Percentiles rank a stretch among this genome's conserved stretches.
These are phyloP conservation scores for Epichloe sylvatica DNA, from an alignment of 2,329 filamentous ascomycete species.

Conservation along the genomic window DNA sequence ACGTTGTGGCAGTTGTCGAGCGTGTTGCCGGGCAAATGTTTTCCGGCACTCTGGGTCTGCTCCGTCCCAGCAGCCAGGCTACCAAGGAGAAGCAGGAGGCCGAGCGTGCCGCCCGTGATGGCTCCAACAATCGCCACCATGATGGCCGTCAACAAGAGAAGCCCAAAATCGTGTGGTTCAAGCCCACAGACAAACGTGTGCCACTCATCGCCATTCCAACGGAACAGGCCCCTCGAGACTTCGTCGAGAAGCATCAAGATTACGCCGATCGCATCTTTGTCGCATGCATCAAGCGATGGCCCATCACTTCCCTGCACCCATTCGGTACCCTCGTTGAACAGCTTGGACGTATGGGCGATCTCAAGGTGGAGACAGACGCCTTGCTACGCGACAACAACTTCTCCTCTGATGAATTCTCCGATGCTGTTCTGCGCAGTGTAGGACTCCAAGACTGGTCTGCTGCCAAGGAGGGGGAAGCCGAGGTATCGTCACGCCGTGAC, in stretches of 20 bases:
- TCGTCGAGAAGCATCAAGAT: slow-evolving; percentile 95
- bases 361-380: slow-evolving; percentile 95
- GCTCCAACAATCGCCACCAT: slow-evolving; percentile 53
- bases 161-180: slow-evolving; percentile 99
- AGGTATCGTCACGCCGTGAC: slow-evolving; percentile 64
- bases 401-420: slow-evolving; percentile 90
- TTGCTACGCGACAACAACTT: slow-evolving; percentile 98
- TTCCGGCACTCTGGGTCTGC: slow-evolving; percentile 82
- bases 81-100: slow-evolving; percentile 99
- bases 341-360: slow-evolving; percentile 90
- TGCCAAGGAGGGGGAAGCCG: slow-evolving; percentile 64
- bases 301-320: slow-evolving; percentile 96
- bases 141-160: slow-evolving; percentile 78
- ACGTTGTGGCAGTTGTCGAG: slow-evolving; percentile 94
- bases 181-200: slow-evolving; percentile 97
- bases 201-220: slow-evolving; percentile 96
- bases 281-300: slow-evolving; percentile 98
- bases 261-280: slow-evolving; percentile 98
- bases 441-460: slow-evolving; percentile 86
- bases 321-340: slow-evolving; percentile 97
- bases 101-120: slow-evolving; percentile 82
- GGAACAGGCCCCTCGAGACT: slow-evolving; percentile 92
- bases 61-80: slow-evolving; percentile 92
- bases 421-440: slow-evolving; percentile 86
- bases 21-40: slow-evolving; percentile 98